Evolutionary conservation across 306 rosid genomes (phyloP), one percentile per base, ranked within the genome.

Genomic region (Medicago ruthenica): DNA sequence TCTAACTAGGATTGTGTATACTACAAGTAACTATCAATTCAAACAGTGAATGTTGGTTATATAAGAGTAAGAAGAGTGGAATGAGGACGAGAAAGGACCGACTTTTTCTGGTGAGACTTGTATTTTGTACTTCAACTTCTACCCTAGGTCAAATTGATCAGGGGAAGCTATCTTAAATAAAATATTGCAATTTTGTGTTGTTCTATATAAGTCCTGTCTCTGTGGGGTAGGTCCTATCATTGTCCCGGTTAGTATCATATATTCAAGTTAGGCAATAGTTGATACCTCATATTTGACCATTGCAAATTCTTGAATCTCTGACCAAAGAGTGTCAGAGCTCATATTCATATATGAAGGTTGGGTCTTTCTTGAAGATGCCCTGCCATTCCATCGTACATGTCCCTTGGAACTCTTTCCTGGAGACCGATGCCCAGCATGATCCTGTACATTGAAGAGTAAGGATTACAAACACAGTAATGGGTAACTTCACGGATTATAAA

Each of bases 241-340:
- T 12, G 45, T 53, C 54, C 57, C 9, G 0, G 39, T 60, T 54
- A 37, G 67, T 68, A 77, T 31, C 61, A 74, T 15, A 65, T 59
- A 31, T 42, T 67, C 42, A 65, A 8, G 63, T 70, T 58, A 34
- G 12, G 54, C 21, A 71, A 78, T 65, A 79, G 71, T 39, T 40
- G 45, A 61, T 88, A 96, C 99, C 99, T 89, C 89, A 70, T 89
- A 96, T 76, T 96, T 96, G 78, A 89, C 82, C 76, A 76, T 88
- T 34, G 98, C 88, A 60, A 96, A 96, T 82, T 87, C 89, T 82
- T 87, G 79, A 84, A 96, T 83, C 68, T 90, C 98, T 41, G 86
- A 81, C 99, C 98, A 96, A 13, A 96, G 88, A 62, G 86, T 75
- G 67, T 96, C 96, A 24, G 98, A 90, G 90, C 92, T 92, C 75